Evolutionary conservation across 2,329 filamentous ascomycete species (phyloP).

Genomic region (Colletotrichum higginsianum): DNA sequence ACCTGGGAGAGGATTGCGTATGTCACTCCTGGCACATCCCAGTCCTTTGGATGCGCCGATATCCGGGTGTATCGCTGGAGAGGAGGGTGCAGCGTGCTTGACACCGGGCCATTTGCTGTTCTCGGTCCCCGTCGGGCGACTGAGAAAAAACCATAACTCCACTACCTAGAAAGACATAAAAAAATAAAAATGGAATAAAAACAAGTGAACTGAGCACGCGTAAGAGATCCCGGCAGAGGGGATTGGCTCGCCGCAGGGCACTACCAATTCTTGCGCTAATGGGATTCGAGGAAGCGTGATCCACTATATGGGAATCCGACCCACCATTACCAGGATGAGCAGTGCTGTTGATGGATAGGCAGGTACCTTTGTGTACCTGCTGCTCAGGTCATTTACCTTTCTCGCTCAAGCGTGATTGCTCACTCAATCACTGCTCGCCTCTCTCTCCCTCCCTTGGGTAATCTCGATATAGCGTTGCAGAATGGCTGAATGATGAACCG

Average conservation of each 20-base stretch:
- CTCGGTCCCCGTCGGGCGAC: neutral
- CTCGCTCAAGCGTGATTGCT: neutral
- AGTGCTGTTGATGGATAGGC: constrained; percentile 4
- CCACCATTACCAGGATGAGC: constrained; percentile 13
- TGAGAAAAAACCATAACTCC: neutral
- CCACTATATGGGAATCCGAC: constrained; percentile 18
- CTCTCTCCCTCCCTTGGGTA: neutral
- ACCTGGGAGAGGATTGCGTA: constrained; percentile 40
- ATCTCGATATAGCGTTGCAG: neutral
- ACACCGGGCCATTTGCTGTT: neutral
- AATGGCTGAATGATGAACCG: neutral
- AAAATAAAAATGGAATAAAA: constrained; percentile 2
- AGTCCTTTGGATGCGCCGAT: constrained; percentile 28
- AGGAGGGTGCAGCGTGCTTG: neutral
- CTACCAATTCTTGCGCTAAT: constrained; percentile 35
- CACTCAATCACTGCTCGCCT: neutral
- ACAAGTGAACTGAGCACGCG: constrained; percentile 14
- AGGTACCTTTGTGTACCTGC: constrained; percentile 22
- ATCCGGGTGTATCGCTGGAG: constrained; percentile 23
- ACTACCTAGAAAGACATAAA: neutral
- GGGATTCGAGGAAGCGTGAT: constrained; percentile 13
- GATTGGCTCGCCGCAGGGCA: constrained; percentile 37
- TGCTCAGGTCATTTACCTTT: constrained; percentile 28
- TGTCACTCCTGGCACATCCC: constrained; percentile 41
- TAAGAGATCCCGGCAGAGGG: constrained; percentile 25